Evolutionary conservation across 352 stramenopile genomes (phyloP), one percentile per base, ranked within the genome.

Genomic region (Pythium utonaiense): DNA sequence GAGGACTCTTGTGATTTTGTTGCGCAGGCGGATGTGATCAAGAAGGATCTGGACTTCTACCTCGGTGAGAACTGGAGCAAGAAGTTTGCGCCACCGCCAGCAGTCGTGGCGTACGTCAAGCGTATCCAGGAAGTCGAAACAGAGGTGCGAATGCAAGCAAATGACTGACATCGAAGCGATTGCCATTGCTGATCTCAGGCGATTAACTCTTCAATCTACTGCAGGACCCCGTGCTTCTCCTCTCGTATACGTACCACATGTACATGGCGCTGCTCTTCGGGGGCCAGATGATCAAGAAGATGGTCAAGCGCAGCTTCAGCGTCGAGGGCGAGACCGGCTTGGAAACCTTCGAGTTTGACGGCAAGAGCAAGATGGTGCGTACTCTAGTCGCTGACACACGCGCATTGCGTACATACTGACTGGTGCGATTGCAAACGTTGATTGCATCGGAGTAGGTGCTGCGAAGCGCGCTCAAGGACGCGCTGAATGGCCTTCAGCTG

Each of bases 181-280:
- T n/a, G n/a, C n/a, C n/a, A n/a, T n/a, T n/a, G n/a, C n/a, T n/a
- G n/a, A n/a, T n/a, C n/a, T n/a, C n/a, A n/a, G n/a, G n/a, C 28
- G 28, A 33, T 9, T 33, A 9, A 33, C 9, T 10, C 9, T 13
- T 16, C 33, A 4, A 41, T 27, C 16, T 28, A 9, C 28, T 27
- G 4, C 16, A 69, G 62, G 57, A 91, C 57, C 81, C 81, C 14
- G 69, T 70, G n/a, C 53, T 91, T 48, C 66, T 89, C 25, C 52
- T 88, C 30, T 62, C 78, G 38, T 88, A 91, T 60, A 75, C 68
- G 51, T 91, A 88, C 53, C 81, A 91, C 69, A 84, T 89, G 81
- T 91, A 88, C 65, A 81, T 77, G 62, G 77, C 78, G 45, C 73
- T 89, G 57, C 72, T 91, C 5, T 77, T 79, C 5, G 78, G 79